A percentile compares a stretch with the other conserved stretches of the same genome.
Evolutionary conservation across 148 eudicot species (phyloP).

Genomic region (Salicornia ramosissima): DNA sequence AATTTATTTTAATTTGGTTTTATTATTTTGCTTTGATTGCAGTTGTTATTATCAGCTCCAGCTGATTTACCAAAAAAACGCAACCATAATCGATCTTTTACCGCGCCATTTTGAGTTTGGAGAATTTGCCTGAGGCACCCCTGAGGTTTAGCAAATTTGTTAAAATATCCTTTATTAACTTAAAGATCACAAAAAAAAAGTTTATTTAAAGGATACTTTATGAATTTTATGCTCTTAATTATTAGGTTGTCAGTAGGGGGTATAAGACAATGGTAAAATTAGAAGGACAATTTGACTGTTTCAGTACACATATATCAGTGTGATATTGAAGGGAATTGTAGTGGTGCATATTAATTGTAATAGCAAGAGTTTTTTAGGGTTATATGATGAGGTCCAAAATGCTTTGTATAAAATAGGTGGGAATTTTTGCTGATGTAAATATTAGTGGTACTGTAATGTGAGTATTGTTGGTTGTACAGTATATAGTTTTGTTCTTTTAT

Average conservation of each 20-base stretch:
- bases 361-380: background rate
- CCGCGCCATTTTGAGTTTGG: slow-evolving; percentile 39
- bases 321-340: too few relatives aligned
- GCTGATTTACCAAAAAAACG: slow-evolving; percentile 30
- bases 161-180: too few relatives aligned
- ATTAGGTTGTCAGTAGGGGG: too few relatives aligned
- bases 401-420: background rate
- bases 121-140: too few relatives aligned
- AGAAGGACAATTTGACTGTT: too few relatives aligned
- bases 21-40: slow-evolving; percentile 1
- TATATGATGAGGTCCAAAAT: background rate
- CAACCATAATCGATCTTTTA: slow-evolving; percentile 34
- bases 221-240: too few relatives aligned
- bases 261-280: too few relatives aligned
- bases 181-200: too few relatives aligned
- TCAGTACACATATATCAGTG: too few relatives aligned
- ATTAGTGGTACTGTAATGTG: background rate
- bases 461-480: background rate
- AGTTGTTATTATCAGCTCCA: slow-evolving; percentile 26
- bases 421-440: background rate
- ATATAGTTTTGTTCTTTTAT: background rate
- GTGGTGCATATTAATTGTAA: too few relatives aligned
- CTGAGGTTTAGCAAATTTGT: too few relatives aligned
- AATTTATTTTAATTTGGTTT: background rate
- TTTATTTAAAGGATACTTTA: too few relatives aligned